Conservation (phyloP, 495 filamentous ascomycete genomes). For the Hapsidospora chrysogenum region DNA sequence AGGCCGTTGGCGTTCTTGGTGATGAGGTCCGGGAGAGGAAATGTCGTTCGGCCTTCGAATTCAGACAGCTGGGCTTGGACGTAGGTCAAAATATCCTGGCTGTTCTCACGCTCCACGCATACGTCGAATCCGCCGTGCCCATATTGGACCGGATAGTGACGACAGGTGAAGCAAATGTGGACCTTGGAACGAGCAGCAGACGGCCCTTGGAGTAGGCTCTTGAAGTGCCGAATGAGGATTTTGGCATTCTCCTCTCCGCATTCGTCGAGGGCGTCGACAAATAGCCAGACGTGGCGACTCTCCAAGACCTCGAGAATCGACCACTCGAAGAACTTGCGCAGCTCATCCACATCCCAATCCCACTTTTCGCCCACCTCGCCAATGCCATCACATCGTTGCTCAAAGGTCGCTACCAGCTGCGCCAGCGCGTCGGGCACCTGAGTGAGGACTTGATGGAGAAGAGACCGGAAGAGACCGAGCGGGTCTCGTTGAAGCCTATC, state of each 20-base stretch:
- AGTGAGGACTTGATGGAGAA: conserved; percentile 16
- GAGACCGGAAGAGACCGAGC: conserved; percentile 16
- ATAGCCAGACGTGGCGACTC: conserved; percentile 8
- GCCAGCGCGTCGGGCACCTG: conserved; percentile 7
- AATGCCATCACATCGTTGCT: conserved; percentile 4
- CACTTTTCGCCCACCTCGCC: conserved; percentile 8
- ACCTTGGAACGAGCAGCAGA: conserved; percentile 2
- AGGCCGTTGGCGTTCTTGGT: conserved; percentile 11
- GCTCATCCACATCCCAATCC: conserved; percentile 11
- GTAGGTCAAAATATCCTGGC: conserved; percentile 13
- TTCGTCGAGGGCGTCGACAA: conserved; percentile 19
- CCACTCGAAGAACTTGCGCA: conserved; percentile 3
- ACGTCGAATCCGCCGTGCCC: conserved; percentile 11
- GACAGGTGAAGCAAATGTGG: conserved; percentile 21
- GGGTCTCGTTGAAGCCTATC: conserved; percentile 12
- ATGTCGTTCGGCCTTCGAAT: conserved; percentile 1
- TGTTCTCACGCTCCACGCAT: conserved; percentile 12
- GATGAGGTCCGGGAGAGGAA: conserved; percentile 9
- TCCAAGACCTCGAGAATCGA: conserved; percentile 5
- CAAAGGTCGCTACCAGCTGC: conserved; percentile 7
- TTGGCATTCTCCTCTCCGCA: conserved; percentile 12
- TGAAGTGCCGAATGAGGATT: conserved; percentile 9
- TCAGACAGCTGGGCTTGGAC: conserved; percentile 6
- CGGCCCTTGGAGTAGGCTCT: conserved; percentile 4
- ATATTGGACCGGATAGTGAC: conserved; percentile 15